These are phyloP conservation scores for Debaryomyces coudertii DNA, from an alignment of 1,139 yeast genomes.

Conservation along the genomic window DNA sequence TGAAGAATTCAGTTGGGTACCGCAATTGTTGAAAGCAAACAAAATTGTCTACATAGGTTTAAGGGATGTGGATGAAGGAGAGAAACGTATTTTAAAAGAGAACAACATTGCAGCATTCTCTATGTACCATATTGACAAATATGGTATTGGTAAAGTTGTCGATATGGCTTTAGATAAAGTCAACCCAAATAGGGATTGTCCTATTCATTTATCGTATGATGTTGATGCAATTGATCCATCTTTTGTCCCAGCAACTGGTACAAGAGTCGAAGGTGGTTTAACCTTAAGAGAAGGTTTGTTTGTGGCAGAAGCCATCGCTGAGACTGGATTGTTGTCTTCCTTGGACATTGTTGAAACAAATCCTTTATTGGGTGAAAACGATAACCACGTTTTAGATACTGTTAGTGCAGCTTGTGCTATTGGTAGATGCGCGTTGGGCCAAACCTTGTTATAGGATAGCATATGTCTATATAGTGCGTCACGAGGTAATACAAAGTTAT, in stretches of 20 bases:
- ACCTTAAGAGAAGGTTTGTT: conserved; percentile 93
- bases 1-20: conserved; percentile 79
- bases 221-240: conserved; percentile 97
- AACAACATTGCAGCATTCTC: conserved; percentile 82
- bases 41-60: conserved; percentile 92
- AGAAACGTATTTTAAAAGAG: conserved; percentile 71
- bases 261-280: conserved; percentile 96
- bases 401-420: conserved; percentile 89
- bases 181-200: conserved; percentile 72
- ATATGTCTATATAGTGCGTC: not conserved
- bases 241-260: conserved; percentile 96
- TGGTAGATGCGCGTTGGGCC: conserved; percentile 93
- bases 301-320: conserved; percentile 89
- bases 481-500: not conserved
- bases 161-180: conserved; percentile 86
- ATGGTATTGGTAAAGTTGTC: conserved; percentile 87
- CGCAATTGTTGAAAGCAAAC: conserved; percentile 62
- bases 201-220: conserved; percentile 90
- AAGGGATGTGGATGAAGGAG: conserved; percentile 90
- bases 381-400: conserved; percentile 78
- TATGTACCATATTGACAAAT: conserved; percentile 95
- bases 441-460: conserved; percentile 62
- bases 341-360: conserved; percentile 93
- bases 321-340: conserved; percentile 81
- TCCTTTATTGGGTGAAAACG: conserved; percentile 83